These are phyloP conservation scores for Erigeron philadelphicus DNA, from an alignment of 140 eudicot genomes.

Conservation along the genomic window DNA sequence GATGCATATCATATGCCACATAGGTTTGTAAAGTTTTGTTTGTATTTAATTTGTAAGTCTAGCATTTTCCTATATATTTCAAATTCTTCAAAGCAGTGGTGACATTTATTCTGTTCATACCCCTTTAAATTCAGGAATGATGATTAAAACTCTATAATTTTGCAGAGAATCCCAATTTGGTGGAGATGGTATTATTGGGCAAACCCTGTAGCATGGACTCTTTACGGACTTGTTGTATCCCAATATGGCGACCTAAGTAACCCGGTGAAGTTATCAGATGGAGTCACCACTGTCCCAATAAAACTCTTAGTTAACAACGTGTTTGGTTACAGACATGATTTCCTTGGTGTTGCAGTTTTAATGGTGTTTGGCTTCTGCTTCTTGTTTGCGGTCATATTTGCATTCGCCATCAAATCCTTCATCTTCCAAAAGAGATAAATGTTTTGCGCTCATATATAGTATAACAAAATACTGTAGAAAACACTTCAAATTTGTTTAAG, in stretches of 20 bases:
- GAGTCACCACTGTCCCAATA: constrained; percentile 42
- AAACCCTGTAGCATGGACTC: constrained; percentile 93
- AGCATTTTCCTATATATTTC: no score
- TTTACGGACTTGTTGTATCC: constrained; percentile 85
- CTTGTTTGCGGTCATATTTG: constrained; percentile 73
- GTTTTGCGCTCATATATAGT: background rate
- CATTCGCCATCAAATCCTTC: constrained; percentile 81
- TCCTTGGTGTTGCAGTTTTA: constrained; percentile 59
- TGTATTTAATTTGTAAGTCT: no score
- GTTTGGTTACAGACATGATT: constrained; percentile 81
- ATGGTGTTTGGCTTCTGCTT: constrained; percentile 75
- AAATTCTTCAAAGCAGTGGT: background rate
- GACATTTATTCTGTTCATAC: background rate
- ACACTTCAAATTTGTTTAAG: constrained; percentile 14
- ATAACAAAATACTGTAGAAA: constrained; percentile 15
- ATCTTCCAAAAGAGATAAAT: constrained; percentile 78
- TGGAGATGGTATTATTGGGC: constrained; percentile 99
- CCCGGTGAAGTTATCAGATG: constrained; percentile 58
- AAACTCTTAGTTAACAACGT: constrained; percentile 49
- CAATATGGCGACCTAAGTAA: constrained; percentile 62
- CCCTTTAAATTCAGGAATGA: constrained; percentile 9
- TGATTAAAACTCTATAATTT: background rate
- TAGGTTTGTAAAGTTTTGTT: no score
- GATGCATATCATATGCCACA: no score
- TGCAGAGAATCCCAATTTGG: constrained; percentile 92